phyloP scores from a whole-genome alignment of 208 protist species.

The Trypanosoma conorhini region DNA sequence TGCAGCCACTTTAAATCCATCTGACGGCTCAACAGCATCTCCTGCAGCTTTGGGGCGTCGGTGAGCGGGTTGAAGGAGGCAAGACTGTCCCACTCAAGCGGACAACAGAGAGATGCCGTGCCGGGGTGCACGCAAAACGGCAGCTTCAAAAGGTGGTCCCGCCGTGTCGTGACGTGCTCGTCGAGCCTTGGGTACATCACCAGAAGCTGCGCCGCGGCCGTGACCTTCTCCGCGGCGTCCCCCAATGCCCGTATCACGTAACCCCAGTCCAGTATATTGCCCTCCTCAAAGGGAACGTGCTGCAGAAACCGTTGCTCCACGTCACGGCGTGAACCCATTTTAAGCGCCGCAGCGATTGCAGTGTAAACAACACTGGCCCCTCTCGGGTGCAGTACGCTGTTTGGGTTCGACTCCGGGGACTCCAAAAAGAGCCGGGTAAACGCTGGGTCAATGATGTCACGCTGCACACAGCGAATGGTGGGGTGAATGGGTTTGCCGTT shows the following conservation, averaged over 20 bases:
- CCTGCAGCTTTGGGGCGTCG: slow-evolving; percentile 70
- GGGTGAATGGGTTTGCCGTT: slow-evolving; percentile 83
- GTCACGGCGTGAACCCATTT: slow-evolving; percentile 61
- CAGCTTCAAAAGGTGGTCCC: slow-evolving; percentile 98
- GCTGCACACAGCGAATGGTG: slow-evolving; percentile 61
- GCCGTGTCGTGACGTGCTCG: slow-evolving; percentile 95
- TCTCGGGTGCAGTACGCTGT: slow-evolving; percentile 61
- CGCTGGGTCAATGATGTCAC: slow-evolving; percentile 47
- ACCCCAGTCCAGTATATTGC: slow-evolving; percentile 68
- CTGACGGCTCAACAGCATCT: slow-evolving; percentile 62
- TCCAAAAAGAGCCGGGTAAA: slow-evolving; percentile 75
- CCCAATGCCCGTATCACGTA: slow-evolving; percentile 51
- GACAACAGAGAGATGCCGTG: slow-evolving; percentile 87
- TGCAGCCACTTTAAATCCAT: slow-evolving; percentile 67
- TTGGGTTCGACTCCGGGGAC: slow-evolving; percentile 59
- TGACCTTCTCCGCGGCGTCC: slow-evolving; percentile 46
- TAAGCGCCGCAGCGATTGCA: slow-evolving; percentile 62
- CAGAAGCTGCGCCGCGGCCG: slow-evolving; percentile 65
- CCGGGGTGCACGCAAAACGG: slow-evolving; percentile 98
- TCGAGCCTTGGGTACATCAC: slow-evolving; percentile 97
- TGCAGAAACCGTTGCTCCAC: slow-evolving; percentile 55
- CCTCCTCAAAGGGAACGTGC: slow-evolving; percentile 50
- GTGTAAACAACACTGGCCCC: slow-evolving; percentile 74
- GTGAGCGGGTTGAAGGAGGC: slow-evolving; percentile 60
- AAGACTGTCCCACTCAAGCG: slow-evolving; percentile 75